These are phyloP conservation scores for Hygrophorus russula DNA, from an alignment of 768 basidiomycete genomes.

Conservation along the genomic window DNA sequence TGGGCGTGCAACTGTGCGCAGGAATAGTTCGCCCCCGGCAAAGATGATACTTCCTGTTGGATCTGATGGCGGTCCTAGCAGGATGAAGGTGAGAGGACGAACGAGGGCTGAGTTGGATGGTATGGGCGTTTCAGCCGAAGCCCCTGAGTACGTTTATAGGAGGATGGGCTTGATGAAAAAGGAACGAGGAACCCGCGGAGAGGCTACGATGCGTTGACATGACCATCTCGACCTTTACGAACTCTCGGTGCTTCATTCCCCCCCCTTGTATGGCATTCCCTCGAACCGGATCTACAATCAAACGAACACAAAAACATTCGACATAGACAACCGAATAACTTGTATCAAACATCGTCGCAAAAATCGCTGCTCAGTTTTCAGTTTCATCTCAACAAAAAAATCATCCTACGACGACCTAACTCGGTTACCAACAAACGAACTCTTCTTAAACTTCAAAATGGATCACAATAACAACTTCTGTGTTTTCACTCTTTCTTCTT, in stretches of 20 bases:
- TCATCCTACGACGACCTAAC: too few species aligned
- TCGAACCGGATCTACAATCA: neutral
- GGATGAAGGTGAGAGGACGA: conserved; percentile 41
- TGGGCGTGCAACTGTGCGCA: conserved; percentile 39
- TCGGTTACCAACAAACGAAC: too few species aligned
- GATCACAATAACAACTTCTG: too few species aligned
- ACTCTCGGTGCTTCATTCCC: too few species aligned
- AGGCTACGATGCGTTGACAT: neutral
- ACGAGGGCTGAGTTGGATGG: conserved; percentile 29
- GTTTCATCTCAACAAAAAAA: too few species aligned
- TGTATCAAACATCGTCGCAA: too few species aligned
- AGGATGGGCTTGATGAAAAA: conserved; percentile 50
- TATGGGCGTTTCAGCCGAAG: conserved; percentile 26
- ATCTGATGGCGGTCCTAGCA: conserved; percentile 12
- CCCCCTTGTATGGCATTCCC: neutral
- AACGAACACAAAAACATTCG: too few species aligned
- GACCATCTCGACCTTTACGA: too few species aligned
- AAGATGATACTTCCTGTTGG: conserved; percentile 29
- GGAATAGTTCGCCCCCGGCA: conserved; percentile 49
- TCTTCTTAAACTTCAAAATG: too few species aligned
- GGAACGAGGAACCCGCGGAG: conserved; percentile 15
- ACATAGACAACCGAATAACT: too few species aligned
- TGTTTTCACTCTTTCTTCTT: too few species aligned
- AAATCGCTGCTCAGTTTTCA: too few species aligned
- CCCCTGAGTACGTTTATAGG: conserved; percentile 53